Conservation (phyloP, 805 yeast genomes). For the Saturnispora serradocipensis region DNA sequence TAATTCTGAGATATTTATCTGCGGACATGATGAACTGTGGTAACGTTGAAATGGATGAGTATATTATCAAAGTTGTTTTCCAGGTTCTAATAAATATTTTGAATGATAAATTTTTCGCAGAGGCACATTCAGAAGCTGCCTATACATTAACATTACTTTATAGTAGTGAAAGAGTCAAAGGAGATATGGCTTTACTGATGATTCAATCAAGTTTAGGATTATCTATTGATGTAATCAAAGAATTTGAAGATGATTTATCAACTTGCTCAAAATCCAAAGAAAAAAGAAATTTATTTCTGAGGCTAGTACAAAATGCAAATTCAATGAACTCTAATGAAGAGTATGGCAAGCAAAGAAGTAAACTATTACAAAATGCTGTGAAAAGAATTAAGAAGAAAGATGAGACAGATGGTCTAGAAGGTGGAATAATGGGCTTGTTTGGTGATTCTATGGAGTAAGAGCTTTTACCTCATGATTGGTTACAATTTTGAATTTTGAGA, state of each 20-base stretch:
- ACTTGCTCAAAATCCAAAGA: conserved; percentile 64
- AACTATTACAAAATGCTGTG: conserved; percentile 11
- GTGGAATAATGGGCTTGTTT: conserved; percentile 12
- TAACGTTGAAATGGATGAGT: conserved; percentile 61
- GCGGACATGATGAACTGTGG: conserved; percentile 60
- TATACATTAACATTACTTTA: conserved; percentile 75
- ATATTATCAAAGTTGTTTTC: conserved; percentile 54
- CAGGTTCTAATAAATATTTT: conserved; percentile 62
- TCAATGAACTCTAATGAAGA: conserved; percentile 32
- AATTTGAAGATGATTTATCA: conserved; percentile 55
- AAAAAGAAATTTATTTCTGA: conserved; percentile 71
- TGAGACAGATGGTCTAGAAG: conserved; percentile 11
- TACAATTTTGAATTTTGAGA: conserved; percentile 1
- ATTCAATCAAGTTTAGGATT: conserved; percentile 45
- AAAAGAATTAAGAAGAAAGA: conserved; percentile 9
- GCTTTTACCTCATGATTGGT: not conserved
- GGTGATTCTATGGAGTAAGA: conserved; percentile 5
- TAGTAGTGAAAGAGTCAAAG: conserved; percentile 59
- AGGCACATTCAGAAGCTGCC: conserved; percentile 89
- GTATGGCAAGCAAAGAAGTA: conserved; percentile 10
- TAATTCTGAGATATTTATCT: conserved; percentile 67
- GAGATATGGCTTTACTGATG: conserved; percentile 57
- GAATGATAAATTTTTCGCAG: conserved; percentile 67
- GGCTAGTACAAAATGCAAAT: conserved; percentile 53
- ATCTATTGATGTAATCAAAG: conserved; percentile 45